Evolutionary conservation across 2,329 filamentous ascomycete species (phyloP).

Genomic region (Biscogniauxia marginata): DNA sequence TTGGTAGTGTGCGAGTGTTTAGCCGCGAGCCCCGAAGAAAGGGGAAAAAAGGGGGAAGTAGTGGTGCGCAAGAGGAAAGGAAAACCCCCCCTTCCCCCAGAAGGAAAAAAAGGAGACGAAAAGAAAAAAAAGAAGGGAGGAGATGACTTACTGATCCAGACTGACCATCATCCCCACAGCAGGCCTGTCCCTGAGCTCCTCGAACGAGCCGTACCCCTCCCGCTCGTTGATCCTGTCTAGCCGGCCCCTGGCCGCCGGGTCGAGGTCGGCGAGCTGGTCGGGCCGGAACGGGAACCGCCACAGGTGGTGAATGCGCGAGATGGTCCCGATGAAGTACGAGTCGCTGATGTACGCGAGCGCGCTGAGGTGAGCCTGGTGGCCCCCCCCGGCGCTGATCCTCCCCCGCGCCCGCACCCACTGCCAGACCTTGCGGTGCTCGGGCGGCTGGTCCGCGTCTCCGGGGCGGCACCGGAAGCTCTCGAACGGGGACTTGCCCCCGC

Average conservation of each 20-base stretch:
- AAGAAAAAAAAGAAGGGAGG: neutral
- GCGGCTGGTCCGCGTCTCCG: conserved; percentile 38
- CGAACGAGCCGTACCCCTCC: conserved; percentile 46
- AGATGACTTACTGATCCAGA: conserved; percentile 60
- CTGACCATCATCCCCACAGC: conserved; percentile 82
- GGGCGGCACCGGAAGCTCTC: conserved; percentile 37
- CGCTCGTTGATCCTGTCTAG: conserved; percentile 40
- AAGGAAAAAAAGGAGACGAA: neutral
- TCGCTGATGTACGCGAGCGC: conserved; percentile 94
- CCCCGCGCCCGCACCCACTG: conserved; percentile 77
- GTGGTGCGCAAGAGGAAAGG: too few species aligned
- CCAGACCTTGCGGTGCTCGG: conserved; percentile 64
- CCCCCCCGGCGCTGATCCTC: conserved; percentile 68
- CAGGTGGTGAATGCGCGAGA: conserved; percentile 75
- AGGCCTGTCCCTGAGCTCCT: conserved; percentile 51
- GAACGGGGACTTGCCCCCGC: conserved; percentile 48
- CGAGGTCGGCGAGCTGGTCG: conserved; percentile 51
- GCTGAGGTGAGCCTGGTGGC: conserved; percentile 76
- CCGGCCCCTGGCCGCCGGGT: conserved; percentile 39
- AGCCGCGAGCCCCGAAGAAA: neutral
- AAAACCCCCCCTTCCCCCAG: too few species aligned
- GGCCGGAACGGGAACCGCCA: conserved; percentile 66
- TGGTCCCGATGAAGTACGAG: conserved; percentile 88
- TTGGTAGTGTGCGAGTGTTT: neutral
- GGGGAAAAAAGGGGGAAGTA: too few species aligned